Conservation (phyloP, 192 early-diverging fungal genomes). For the Radiomyces spectabilis region DNA sequence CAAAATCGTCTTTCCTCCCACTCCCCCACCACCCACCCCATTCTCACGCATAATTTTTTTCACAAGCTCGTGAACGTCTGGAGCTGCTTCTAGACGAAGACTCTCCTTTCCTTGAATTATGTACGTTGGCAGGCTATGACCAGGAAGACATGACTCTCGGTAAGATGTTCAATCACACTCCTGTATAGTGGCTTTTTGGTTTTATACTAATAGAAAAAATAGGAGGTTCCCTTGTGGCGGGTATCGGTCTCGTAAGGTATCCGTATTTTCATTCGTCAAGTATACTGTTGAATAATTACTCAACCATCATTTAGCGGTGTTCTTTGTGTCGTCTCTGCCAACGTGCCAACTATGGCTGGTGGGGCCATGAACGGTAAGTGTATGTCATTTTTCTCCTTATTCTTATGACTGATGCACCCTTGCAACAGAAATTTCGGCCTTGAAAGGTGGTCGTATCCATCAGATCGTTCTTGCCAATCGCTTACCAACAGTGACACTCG, state of each 20-base stretch:
- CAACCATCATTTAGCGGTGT: slow-evolving; percentile 28
- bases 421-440: slow-evolving; percentile 44
- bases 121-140: slow-evolving; percentile 51
- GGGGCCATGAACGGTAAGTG: slow-evolving; percentile 59
- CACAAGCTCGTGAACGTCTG: slow-evolving; percentile 47
- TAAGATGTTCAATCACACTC: too few relatives aligned
- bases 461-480: slow-evolving; percentile 50
- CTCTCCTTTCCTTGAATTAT: slow-evolving; percentile 56
- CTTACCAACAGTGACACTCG: slow-evolving; percentile 47
- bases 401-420: too few relatives aligned
- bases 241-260: slow-evolving; percentile 59
- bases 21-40: not conserved
- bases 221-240: slow-evolving; percentile 56
- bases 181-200: too few relatives aligned
- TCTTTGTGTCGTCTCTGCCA: slow-evolving; percentile 49
- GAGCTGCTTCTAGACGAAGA: slow-evolving; percentile 55
- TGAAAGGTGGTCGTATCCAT: slow-evolving; percentile 45
- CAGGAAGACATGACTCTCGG: slow-evolving; percentile 56
- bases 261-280: not conserved
- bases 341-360: slow-evolving; percentile 52
- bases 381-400: too few relatives aligned
- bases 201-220: not conserved
- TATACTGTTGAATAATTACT: too few relatives aligned
- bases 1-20: not conserved
- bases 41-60: slow-evolving; percentile 2